Conservation (phyloP, 2,329 filamentous ascomycete species). For the Microsporum ferrugineum region DNA sequence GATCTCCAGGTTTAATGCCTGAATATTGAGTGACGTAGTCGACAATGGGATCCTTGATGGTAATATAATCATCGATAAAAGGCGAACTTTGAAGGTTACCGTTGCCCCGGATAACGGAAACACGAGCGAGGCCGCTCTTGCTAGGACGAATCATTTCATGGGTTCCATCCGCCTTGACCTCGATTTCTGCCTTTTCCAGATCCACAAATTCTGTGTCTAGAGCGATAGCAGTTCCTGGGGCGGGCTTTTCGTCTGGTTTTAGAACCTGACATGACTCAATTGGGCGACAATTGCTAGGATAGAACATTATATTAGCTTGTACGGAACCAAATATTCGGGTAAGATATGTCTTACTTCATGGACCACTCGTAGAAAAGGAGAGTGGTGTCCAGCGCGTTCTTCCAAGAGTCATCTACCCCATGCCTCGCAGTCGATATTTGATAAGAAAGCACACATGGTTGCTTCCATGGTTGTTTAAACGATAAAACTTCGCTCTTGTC, state of each 20-base stretch:
- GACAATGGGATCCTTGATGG: conserved; percentile 78
- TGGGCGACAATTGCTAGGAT: conserved; percentile 24
- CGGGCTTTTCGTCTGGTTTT: conserved; percentile 51
- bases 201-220: conserved; percentile 96
- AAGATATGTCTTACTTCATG: conserved; percentile 31
- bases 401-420: conserved; percentile 76
- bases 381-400: conserved; percentile 67
- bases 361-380: conserved; percentile 67
- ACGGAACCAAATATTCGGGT: neutral
- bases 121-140: conserved; percentile 81
- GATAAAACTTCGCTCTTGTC: conserved; percentile 71
- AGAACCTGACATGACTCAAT: conserved; percentile 32
- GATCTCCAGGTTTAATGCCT: conserved; percentile 73
- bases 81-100: conserved; percentile 69
- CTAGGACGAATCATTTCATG: conserved; percentile 85
- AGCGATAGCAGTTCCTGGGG: conserved; percentile 64
- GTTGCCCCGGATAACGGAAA: conserved; percentile 72
- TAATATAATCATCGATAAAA: conserved; percentile 96
- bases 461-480: conserved; percentile 87
- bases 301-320: conserved; percentile 3
- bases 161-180: conserved; percentile 88
- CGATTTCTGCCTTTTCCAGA: conserved; percentile 83
- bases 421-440: conserved; percentile 74
- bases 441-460: conserved; percentile 76
- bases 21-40: conserved; percentile 94